Conservation (phyloP, 2,329 filamentous ascomycete genomes). For the Cytospora paraplurivora region DNA sequence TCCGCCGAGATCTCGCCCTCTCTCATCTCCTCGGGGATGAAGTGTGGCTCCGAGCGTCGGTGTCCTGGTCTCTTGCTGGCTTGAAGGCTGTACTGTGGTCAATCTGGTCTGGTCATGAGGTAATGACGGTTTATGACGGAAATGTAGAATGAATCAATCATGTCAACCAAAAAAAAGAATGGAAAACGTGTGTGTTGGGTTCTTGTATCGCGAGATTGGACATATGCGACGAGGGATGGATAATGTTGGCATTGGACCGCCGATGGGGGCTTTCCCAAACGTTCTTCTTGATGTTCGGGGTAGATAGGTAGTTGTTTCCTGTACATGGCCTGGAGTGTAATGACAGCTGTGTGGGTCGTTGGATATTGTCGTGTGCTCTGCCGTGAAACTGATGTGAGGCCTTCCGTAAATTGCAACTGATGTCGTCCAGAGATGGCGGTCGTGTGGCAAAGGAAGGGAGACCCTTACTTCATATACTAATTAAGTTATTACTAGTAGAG, state of each 20-base stretch:
- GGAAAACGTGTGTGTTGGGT: slow-evolving; percentile 6
- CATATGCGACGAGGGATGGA: not conserved
- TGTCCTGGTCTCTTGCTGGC: slow-evolving; percentile 27
- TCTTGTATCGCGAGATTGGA: not conserved
- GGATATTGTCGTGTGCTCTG: slow-evolving; percentile 10
- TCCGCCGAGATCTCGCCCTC: slow-evolving; percentile 24
- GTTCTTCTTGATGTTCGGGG: slow-evolving; percentile 27
- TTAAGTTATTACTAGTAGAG: not conserved
- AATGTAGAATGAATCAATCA: slow-evolving; percentile 29
- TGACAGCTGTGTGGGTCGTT: slow-evolving; percentile 30
- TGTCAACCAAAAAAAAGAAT: slow-evolving; percentile 12
- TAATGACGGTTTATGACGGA: slow-evolving; percentile 34
- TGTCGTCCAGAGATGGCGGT: not conserved
- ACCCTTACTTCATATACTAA: too few species aligned
- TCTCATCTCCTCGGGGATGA: slow-evolving; percentile 8
- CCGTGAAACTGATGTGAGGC: not conserved
- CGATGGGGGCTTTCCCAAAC: not conserved
- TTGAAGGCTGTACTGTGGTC: not conserved
- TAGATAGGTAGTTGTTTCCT: slow-evolving; percentile 47
- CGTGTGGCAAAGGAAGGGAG: not conserved
- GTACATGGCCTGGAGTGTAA: slow-evolving; percentile 41
- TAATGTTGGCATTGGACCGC: slow-evolving; percentile 7
- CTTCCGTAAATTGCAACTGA: not conserved
- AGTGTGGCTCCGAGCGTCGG: slow-evolving; percentile 21
- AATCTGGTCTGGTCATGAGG: slow-evolving; percentile 29